Evolutionary conservation across 2,329 filamentous ascomycete genomes (phyloP), one percentile per base, ranked within the genome.

Genomic region (Penicillium sp.): DNA sequence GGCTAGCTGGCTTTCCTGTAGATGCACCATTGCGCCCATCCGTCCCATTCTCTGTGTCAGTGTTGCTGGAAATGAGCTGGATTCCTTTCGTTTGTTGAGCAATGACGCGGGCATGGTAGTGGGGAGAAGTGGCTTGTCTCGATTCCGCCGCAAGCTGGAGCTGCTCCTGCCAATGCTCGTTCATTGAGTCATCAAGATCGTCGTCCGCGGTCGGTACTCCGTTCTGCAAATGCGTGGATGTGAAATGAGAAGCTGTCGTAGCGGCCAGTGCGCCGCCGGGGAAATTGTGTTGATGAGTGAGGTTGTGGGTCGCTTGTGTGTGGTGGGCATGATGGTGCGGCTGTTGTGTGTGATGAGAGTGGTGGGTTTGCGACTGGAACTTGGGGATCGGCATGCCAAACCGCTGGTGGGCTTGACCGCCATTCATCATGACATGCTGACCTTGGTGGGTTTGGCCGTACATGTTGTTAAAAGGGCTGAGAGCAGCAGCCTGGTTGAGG

Each of bases 141-240:
- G 90, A 86, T 62, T 91, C 89, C 64, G 93, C 90, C 62, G 88
- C 89, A 69, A 93, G 79, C 61, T 89, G 87, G 63, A 96, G 77
- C 77, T 99, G 94, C 71, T 94, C 89, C 63, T 89, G 87, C 93
- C 93, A 97, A 75, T 96, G 89, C 63, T 86, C 84, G 63, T 81
- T 86, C 64, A 82, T 80, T n/a, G 82, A 80, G 60, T 86, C 85
- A 62, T 79, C 81, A 27, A 84, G 71, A 33, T 80, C 81, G 60
- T 81, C 83, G 62, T 86, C 82, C 58, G 79, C 80, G 46, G 76
- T 75, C 7, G 83, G 80, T 9, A 82, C 83, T 41, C 84, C 84
- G 69, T 87, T 87, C 57, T 85, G 83, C 47, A 86, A 71, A 66
- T 86, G 83, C 56, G 78, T 79, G 31, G 81, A 79, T 38, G 82